A percentile compares a stretch with the other conserved stretches of the same genome.
phyloP scores from a whole-genome alignment of 2,329 filamentous ascomycete genomes.

The Penicillium italicum region DNA sequence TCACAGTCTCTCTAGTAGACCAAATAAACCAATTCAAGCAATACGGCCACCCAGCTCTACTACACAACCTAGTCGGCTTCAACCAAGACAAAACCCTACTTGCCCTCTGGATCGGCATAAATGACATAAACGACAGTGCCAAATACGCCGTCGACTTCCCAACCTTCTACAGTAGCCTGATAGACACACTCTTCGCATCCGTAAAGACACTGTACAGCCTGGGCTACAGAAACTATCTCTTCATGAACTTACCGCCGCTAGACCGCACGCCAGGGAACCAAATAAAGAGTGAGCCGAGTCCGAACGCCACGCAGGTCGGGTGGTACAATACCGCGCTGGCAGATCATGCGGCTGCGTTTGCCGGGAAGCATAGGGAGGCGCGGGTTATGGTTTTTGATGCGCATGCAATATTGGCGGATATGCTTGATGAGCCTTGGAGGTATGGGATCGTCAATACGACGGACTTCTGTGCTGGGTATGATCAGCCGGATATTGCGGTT shows the following conservation, averaged over 20 bases:
- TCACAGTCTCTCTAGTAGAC: conserved; percentile 48
- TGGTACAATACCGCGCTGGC: conserved; percentile 45
- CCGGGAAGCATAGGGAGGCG: conserved; percentile 30
- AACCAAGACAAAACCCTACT: conserved; percentile 42
- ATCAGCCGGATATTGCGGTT: conserved; percentile 45
- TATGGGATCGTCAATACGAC: conserved; percentile 50
- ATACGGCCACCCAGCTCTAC: conserved; percentile 45
- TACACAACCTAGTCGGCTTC: conserved; percentile 28
- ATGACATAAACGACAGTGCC: conserved; percentile 53
- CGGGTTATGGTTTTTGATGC: conserved; percentile 47
- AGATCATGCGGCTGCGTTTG: conserved; percentile 36
- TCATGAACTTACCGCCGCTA: conserved; percentile 52
- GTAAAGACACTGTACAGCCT: conserved; percentile 42
- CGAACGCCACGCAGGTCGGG: conserved; percentile 47
- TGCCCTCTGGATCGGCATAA: conserved; percentile 55
- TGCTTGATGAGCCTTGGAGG: conserved; percentile 41
- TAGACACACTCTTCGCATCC: conserved; percentile 41
- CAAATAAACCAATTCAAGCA: conserved; percentile 50
- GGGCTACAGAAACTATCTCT: conserved; percentile 48
- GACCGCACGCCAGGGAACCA: conserved; percentile 45
- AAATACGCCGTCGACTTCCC: conserved; percentile 46
- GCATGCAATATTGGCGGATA: conserved; percentile 40
- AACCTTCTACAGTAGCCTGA: conserved; percentile 45
- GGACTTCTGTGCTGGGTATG: conserved; percentile 44
- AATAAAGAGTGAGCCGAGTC: conserved; percentile 32